Evolutionary conservation across 331 rosid species (phyloP).

Genomic region (Pyrus hybrid): DNA sequence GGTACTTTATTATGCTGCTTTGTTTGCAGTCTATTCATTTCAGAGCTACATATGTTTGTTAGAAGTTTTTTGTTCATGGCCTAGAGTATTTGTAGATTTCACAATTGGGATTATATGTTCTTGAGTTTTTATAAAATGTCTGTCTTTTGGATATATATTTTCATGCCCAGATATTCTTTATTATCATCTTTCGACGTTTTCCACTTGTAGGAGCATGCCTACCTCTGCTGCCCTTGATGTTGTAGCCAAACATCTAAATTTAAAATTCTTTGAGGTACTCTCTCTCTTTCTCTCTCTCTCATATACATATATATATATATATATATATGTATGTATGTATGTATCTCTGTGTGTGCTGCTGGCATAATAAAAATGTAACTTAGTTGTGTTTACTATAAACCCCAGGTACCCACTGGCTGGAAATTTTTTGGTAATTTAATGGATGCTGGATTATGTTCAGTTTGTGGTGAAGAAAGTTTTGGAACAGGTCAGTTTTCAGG

Average conservation of each 20-base stretch:
- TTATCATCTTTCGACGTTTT: constrained; percentile 1
- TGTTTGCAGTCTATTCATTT: background rate
- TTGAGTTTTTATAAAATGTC: background rate
- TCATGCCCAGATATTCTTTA: background rate
- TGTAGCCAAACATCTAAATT: constrained; percentile 82
- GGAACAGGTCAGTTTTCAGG: constrained; percentile 73
- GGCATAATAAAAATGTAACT: background rate
- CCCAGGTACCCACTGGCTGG: constrained; percentile 98
- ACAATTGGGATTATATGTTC: background rate
- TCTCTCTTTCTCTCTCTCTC: background rate
- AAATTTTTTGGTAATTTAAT: constrained; percentile 94
- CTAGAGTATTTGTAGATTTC: background rate
- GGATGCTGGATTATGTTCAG: constrained; percentile 92
- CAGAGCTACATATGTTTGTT: background rate
- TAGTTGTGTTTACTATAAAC: constrained; percentile 14
- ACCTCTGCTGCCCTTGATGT: constrained; percentile 99
- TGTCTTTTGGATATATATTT: background rate
- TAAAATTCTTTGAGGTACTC: constrained; percentile 91
- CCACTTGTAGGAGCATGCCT: constrained; percentile 91
- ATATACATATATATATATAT: no score
- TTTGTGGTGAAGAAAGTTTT: constrained; percentile 99
- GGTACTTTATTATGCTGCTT: constrained; percentile 41
- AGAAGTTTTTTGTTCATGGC: background rate
- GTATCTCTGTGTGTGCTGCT: background rate
- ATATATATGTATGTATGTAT: rapidly evolving